phyloP scores from a whole-genome alignment of 225 moss, liverwort and hornwort genomes.

The Polytrichum formosum region DNA sequence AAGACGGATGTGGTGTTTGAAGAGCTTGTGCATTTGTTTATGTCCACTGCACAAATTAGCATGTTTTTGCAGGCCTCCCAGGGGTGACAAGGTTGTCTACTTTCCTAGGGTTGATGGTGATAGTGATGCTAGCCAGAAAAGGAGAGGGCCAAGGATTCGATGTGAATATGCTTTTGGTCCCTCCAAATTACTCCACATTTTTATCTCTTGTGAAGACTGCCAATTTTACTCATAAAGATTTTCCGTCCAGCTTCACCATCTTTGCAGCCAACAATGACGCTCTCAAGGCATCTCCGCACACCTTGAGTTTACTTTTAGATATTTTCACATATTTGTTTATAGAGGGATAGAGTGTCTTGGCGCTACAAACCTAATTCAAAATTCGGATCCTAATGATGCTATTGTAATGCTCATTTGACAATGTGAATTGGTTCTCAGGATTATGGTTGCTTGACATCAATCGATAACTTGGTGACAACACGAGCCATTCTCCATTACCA shows the following conservation, averaged over 20 bases:
- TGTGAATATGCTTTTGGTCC: neutral
- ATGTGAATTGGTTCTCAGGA: neutral
- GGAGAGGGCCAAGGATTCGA: neutral
- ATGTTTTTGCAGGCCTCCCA: neutral
- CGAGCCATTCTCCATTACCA: slow-evolving; percentile 6
- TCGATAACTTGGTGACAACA: neutral
- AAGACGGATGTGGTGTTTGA: too few species aligned
- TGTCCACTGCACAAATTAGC: too few species aligned
- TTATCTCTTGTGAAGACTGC: slow-evolving; percentile 2
- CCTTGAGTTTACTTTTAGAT: too few species aligned
- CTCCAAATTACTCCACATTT: slow-evolving; percentile 5
- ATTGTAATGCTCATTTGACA: neutral
- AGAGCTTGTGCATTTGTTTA: too few species aligned
- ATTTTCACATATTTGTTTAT: too few species aligned
- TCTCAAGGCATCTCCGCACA: neutral
- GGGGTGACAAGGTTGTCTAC: neutral
- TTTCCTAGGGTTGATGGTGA: neutral
- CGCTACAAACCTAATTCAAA: too few species aligned
- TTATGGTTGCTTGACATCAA: slow-evolving; percentile 1
- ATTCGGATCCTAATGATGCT: too few species aligned
- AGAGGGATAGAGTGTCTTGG: too few species aligned
- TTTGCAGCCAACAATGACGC: slow-evolving; percentile 8
- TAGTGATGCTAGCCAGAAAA: neutral
- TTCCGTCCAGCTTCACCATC: slow-evolving; percentile 2
- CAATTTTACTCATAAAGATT: neutral